Evolutionary conservation across 179 eudicot genomes (phyloP), one percentile per base, ranked within the genome.

Genomic region (Corrigiola litoralis): DNA sequence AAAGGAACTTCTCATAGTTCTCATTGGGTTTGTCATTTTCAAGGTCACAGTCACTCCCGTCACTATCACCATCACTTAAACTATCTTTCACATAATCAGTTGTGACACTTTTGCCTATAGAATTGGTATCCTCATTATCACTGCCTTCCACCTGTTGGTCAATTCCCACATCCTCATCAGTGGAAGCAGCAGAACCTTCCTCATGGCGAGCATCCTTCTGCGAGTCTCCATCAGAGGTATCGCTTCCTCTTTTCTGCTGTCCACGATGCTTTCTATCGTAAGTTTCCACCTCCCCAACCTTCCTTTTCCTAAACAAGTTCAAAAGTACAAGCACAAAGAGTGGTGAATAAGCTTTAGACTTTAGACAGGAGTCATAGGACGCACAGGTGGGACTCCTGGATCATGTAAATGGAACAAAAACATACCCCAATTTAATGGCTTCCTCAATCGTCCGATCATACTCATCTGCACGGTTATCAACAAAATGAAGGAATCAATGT

Each of bases 401-500:
- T 6, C 31, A 69, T 31, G 38, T 21, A 23, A n/a, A 34, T 29
- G 1, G 40, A 41, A 41, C 9, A 5, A 32, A 66, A 44, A 76
- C 87, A 58, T 83, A 83, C 95, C 80, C 67, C 51, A 71, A 58
- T 67, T 81, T 69, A 60, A 84, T 74, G 44, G 99, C 99, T 77
- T 94, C 94, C 20, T 74, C 66, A 67, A 94, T 87, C 55, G 77
- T 75, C 65, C 65, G 87, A 72, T 94, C 99, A 76, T 71, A 94
- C 7, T 77, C 89, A 74, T 84, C 99, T 90, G 94, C 84, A 82
- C 52, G 72, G 53, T 16, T 24, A 53, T 63, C 31, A 32, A 66
- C 54, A 68, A 60, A 68, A 61, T 6, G 21, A 59, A 31, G 17
- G 23, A 18, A 20, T 29, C 2, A 37, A 14, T 6, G 18, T 73